Conservation (phyloP, 1,284 basidiomycete genomes). For the Trichosporon coremiiforme region DNA sequence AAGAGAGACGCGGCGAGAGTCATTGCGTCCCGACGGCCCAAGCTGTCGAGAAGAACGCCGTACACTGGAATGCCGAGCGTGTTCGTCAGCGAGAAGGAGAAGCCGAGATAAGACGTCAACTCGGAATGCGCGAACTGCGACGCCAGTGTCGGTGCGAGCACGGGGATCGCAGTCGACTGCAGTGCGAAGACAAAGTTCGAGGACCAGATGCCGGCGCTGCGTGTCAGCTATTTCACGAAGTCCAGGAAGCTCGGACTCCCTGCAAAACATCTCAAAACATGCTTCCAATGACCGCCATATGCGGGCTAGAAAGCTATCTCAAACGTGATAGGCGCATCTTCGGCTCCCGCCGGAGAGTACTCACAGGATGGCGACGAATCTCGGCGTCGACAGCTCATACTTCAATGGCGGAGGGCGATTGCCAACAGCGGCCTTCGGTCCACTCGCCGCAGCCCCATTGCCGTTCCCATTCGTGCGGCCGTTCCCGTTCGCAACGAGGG, state of each 20-base stretch:
- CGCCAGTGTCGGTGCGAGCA: conserved; percentile 45
- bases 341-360: neutral
- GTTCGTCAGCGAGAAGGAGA: conserved; percentile 49
- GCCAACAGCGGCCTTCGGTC: neutral
- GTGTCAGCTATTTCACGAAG: neutral
- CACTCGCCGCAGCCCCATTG: neutral
- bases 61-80: conserved; percentile 55
- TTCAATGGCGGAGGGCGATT: conserved; percentile 30
- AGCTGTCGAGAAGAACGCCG: conserved; percentile 54
- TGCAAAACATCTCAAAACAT: no score
- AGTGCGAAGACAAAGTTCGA: conserved; percentile 55
- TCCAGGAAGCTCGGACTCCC: no score
- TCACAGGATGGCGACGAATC: conserved; percentile 36
- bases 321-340: no score
- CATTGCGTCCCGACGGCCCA: conserved; percentile 53
- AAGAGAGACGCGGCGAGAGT: conserved; percentile 48
- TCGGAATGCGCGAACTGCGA: conserved; percentile 51
- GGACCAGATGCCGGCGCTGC: conserved; percentile 39
- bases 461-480: neutral
- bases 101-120: conserved; percentile 51
- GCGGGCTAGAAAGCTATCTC: no score
- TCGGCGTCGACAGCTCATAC: conserved; percentile 34
- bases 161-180: conserved; percentile 53
- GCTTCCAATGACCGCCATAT: no score
- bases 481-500: neutral